Percentiles rank a stretch among this genome's conserved stretches.
These are phyloP conservation scores for Saururus chinensis DNA, from an alignment of 164 flowering plant species.

Conservation along the genomic window DNA sequence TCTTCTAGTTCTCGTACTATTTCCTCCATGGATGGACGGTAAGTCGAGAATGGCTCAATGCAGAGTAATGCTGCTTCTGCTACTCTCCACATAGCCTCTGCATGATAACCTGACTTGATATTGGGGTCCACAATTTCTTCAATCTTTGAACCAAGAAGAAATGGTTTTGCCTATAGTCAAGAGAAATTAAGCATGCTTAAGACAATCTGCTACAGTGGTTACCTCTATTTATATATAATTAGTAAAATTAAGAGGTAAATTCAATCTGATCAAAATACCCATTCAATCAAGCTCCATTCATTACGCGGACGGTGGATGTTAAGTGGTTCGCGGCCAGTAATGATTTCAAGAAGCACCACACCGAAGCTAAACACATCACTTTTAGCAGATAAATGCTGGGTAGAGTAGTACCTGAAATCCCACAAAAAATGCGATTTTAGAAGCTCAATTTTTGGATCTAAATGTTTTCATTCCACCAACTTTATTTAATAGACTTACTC, in stretches of 20 bases:
- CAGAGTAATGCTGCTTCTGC: constrained; percentile 65
- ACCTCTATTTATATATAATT: not conserved
- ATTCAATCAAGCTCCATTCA: constrained; percentile 86
- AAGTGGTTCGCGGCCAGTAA: constrained; percentile 79
- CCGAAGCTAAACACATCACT: constrained; percentile 86
- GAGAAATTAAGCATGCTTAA: not conserved
- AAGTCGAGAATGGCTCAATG: constrained; percentile 52
- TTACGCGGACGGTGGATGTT: constrained; percentile 57
- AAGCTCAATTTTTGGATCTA: not conserved
- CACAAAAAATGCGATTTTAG: not conserved
- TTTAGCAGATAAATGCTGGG: constrained; percentile 70
- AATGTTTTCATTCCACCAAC: not conserved
- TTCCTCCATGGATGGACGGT: constrained; percentile 61
- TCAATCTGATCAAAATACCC: constrained; percentile 32
- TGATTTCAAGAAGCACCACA: constrained; percentile 68
- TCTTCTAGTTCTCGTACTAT: constrained; percentile 78
- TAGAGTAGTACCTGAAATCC: constrained; percentile 55
- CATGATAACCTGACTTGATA: constrained; percentile 59
- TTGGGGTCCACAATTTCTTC: constrained; percentile 68
- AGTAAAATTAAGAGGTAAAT: no score
- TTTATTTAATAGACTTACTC: constrained; percentile 40
- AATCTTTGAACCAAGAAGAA: constrained; percentile 44
- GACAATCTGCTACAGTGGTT: not conserved
- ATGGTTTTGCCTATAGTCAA: constrained; percentile 50
- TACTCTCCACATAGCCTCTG: constrained; percentile 80